Evolutionary conservation across 176 grass and related monocot species (phyloP), one percentile per base, ranked within the genome.

Genomic region (Neostapfia colusana): DNA sequence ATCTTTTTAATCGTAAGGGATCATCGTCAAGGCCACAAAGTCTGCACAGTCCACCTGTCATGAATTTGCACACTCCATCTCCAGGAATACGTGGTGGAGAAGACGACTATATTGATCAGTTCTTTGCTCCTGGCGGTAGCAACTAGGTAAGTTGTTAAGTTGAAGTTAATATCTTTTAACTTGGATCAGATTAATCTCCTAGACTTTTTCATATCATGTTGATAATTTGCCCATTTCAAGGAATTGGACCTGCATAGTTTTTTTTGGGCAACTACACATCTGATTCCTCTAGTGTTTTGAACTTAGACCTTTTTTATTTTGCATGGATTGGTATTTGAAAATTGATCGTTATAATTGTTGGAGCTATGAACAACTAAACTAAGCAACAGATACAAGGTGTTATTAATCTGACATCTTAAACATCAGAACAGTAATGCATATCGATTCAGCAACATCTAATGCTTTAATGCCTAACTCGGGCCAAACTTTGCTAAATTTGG

Each of bases 381-480:
- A 34, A n/a, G 11, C 7, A 56, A 56, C n/a, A 56, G 24, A 9
- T 61, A 51, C 10, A 20, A 20, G 13, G 5, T 63, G 36, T 63
- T 80, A 48, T 42, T 42, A 50, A 50, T 67, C 61, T 69, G n/a
- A 84, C 21, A 49, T 48, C 26, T 26, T 58, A 27, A 78, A 79
- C 41, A 43, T 60, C 44, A 43, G 10, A 1, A 8, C n/a, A 0
- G 2, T 50, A 50, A 53, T 53, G 1, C 67, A 24, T 74, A 73
- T 74, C 44, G 28, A 69, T 54, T 8, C 13, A 31, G 26, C 43
- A 55, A 16, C 59, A 76, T 60, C 65, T 69, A 63, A 35, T 49
- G 56, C 37, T 5, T 10, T 44, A 27, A 55, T 49, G 38, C 21
- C n/a, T 83, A 49, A 27, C 24, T 40, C 77, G 61, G 41, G 53